Evolutionary conservation across 2,329 filamentous ascomycete species (phyloP), one percentile per base, ranked within the genome.

Genomic region (Passalora sequoiae): DNA sequence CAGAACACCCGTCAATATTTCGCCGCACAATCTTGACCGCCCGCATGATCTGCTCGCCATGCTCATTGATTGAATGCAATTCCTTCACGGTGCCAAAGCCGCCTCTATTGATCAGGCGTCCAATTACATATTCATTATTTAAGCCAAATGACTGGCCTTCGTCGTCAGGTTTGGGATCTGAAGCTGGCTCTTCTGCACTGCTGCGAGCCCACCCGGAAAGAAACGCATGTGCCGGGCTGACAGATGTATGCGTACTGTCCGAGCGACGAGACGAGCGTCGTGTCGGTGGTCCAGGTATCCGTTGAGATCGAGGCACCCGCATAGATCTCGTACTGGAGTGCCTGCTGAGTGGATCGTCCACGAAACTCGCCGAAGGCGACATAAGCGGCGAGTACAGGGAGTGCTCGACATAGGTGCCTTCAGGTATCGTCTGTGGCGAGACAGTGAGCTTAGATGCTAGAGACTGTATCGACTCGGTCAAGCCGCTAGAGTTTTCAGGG

Each of bases 1-100:
- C 80, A 20, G 69, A 71, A 50, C 73, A 75, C 41, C 74, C 71
- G 8, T 65, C 60, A 16, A 80, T 68, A 38, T 74, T 68, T 57
- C 81, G 82, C 49, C 74, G 78, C 13, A 84, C 79, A 52, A 84
- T 81, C 60, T 84, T 84, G 49, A 84, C 81, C 2, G 81, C 81
- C 40, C 74, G 73, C n/a, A 75, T 70, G 30, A 73, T 67, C 28
- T 74, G 73, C 38, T 71, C 66, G 22, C 73, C 74, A 15, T 54
- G 45, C 25, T 51, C 49, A 38, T 77, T 73, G 33, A 83, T 74
- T 42, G 79, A 82, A 47, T 73, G 79, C 6, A 81, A 80, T 62
- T 84, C 80, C 56, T 81, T 83, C 24, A 84, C 78, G 1, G 77
- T 70, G 50, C 79, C 82, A 61, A 84, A 84, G 3, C 81, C 81